Evolutionary conservation across 108 stramenopile species (phyloP).

Genomic region (Skeletonema grethae): DNA sequence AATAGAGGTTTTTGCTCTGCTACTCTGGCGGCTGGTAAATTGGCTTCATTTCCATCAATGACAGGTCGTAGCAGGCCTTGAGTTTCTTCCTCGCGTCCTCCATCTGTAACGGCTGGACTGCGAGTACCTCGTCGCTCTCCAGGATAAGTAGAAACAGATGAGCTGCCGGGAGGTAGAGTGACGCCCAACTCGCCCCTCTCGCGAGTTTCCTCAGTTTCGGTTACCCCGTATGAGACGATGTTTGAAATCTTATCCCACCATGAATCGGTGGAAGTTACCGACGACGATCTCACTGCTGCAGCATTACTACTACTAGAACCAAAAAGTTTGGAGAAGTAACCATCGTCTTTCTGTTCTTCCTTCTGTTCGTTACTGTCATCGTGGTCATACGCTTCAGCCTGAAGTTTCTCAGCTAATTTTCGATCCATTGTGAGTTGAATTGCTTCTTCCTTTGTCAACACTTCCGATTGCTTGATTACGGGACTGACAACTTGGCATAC

Average conservation of each 20-base stretch:
- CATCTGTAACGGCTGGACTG: slow-evolving; percentile 3
- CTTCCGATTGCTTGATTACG: slow-evolving; percentile 54
- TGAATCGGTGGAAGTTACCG: slow-evolving; percentile 24
- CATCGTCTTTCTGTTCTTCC: slow-evolving; percentile 24
- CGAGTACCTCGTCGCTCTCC: slow-evolving; percentile 22
- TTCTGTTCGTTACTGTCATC: slow-evolving; percentile 6
- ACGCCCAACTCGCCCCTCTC: slow-evolving; percentile 50
- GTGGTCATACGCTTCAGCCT: slow-evolving; percentile 72
- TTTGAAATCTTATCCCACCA: slow-evolving; percentile 41
- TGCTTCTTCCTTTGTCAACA: slow-evolving; percentile 61
- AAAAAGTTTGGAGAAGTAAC: slow-evolving; percentile 42
- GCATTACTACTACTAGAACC: slow-evolving; percentile 10
- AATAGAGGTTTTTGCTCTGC: slow-evolving; percentile 70
- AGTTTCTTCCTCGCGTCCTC: slow-evolving; percentile 39
- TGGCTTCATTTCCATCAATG: slow-evolving; percentile 50
- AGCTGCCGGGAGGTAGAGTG: slow-evolving; percentile 51
- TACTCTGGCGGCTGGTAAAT: slow-evolving; percentile 54
- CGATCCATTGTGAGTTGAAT: slow-evolving; percentile 75
- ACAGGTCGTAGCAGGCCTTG: slow-evolving; percentile 37
- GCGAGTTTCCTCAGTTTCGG: slow-evolving; percentile 13
- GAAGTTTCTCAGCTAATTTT: slow-evolving; percentile 75
- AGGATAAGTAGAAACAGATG: slow-evolving; percentile 23
- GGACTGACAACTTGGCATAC: slow-evolving; percentile 72
- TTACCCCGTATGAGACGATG: slow-evolving; percentile 28
- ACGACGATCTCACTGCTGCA: slow-evolving; percentile 8